Evolutionary conservation across 805 yeast genomes (phyloP).

Genomic region (Kodamaea jinghongensis): DNA sequence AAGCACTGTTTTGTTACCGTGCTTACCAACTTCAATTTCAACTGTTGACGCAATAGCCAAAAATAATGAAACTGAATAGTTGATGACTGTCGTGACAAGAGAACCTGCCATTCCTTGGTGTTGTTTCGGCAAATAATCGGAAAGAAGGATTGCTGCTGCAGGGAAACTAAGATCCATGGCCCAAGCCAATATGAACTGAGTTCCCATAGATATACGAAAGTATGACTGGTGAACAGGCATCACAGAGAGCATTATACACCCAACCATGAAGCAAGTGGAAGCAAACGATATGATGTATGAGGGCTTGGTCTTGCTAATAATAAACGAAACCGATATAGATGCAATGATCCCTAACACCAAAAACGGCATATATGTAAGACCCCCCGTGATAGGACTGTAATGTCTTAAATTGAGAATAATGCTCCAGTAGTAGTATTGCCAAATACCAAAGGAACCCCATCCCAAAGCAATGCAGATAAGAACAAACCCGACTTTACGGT

Average conservation of each 20-base stretch:
- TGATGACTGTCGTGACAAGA: slow-evolving; percentile 64
- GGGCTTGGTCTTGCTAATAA: slow-evolving; percentile 48
- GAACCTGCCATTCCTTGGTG: slow-evolving; percentile 82
- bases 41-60: slow-evolving; percentile 72
- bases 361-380: slow-evolving; percentile 45
- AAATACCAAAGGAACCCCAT: slow-evolving; percentile 77
- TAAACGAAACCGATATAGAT: slow-evolving; percentile 48
- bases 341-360: slow-evolving; percentile 56
- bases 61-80: slow-evolving; percentile 67
- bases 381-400: slow-evolving; percentile 33
- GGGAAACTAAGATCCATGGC: slow-evolving; percentile 84
- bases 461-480: slow-evolving; percentile 55
- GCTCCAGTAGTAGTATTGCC: slow-evolving; percentile 63
- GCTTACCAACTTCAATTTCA: slow-evolving; percentile 32
- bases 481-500: slow-evolving; percentile 45
- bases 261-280: slow-evolving; percentile 53
- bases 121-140: slow-evolving; percentile 55
- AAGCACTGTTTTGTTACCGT: slow-evolving; percentile 2
- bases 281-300: slow-evolving; percentile 50
- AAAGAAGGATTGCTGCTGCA: slow-evolving; percentile 62
- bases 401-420: slow-evolving; percentile 50
- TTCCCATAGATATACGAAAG: slow-evolving; percentile 57
- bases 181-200: slow-evolving; percentile 54
- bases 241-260: slow-evolving; percentile 50
- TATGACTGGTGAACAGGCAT: slow-evolving; percentile 60